Base-by-base conservation (phyloP, 768 basidiomycete genomes). In the Gymnopilus dilepis region DNA sequence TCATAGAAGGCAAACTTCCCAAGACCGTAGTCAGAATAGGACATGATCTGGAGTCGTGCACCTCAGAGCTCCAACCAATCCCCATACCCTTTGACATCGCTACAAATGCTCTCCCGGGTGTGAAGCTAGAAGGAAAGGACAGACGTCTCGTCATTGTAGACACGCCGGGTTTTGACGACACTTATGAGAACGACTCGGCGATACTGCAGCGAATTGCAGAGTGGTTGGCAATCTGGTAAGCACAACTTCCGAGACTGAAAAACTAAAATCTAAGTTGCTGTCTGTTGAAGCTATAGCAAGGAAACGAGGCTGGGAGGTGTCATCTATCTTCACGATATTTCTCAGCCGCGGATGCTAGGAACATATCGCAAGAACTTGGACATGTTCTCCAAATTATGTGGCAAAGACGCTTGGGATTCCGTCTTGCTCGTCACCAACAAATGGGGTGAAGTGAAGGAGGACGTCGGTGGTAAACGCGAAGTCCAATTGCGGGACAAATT, bases 381-480 rank as follows among this genome's bases (percentile, higher is more conserved):
- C 9, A 42, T 61, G 30, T 61, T 61, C 26, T 28, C 37, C 9
- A 17, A n/a, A 15, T 31, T 61, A 6, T 61, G 59, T 26, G 59
- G 59, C 1, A 8, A 40, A 8, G 41, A 19, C 31, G 59, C 53
- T 26, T 17, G 28, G 12, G 5, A 47, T 38, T 37, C 33, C 11
- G 53, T 55, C 6, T 22, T 45, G n/a, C 33, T 61, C 9, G 51
- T 17, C n/a, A 61, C 52, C 33, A 61, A 52, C 8, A 54, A 56
- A n/a, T 61, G 59, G 59, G 24, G 6, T 12, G 15, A 34, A 15
- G 33, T 31, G 7, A 17, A 1, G 6, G 7, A 6, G 5, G 34
- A 62, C 17, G 56, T 70, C 30, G 80, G 77, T 67, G 61, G 42
- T 6, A 37, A 65, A 12, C 74, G 82, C 6, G 81, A 81, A 60